Conservation (phyloP, 805 yeast species). For the Candida jianshihensis region DNA sequence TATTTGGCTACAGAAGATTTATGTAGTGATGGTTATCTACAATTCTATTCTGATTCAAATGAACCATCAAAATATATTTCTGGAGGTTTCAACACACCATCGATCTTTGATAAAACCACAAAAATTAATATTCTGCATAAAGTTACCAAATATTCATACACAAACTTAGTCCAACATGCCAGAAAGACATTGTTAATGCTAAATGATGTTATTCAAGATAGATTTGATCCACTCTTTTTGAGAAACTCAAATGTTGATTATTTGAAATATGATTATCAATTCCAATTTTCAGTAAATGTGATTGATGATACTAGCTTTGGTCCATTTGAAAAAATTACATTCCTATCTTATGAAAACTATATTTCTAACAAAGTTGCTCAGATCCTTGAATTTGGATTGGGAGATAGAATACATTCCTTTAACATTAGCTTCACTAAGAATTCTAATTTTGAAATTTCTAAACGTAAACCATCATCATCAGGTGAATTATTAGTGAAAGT, state of each 20-base stretch:
- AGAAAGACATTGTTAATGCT: slow-evolving; percentile 57
- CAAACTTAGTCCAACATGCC: slow-evolving; percentile 58
- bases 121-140: slow-evolving; percentile 77
- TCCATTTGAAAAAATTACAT: slow-evolving; percentile 65
- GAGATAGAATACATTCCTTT: slow-evolving; percentile 33
- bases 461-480: slow-evolving; percentile 43
- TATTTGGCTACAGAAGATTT: slow-evolving; percentile 80
- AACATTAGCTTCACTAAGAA: slow-evolving; percentile 27
- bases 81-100: slow-evolving; percentile 66
- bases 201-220: slow-evolving; percentile 74
- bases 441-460: slow-evolving; percentile 30
- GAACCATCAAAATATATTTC: slow-evolving; percentile 34
- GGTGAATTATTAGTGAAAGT: slow-evolving; percentile 33
- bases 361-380: slow-evolving; percentile 54
- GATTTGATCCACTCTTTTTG: slow-evolving; percentile 74
- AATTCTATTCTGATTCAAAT: slow-evolving; percentile 46
- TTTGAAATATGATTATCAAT: slow-evolving; percentile 58
- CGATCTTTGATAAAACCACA: slow-evolving; percentile 68
- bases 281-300: slow-evolving; percentile 40
- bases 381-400: slow-evolving; percentile 51
- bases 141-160: slow-evolving; percentile 64
- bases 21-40: slow-evolving; percentile 52
- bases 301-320: slow-evolving; percentile 44
- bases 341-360: slow-evolving; percentile 61
- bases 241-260: slow-evolving; percentile 45